A percentile compares a stretch with the other conserved stretches of the same genome.
These are phyloP conservation scores for Barnettozyma botsteinii DNA, from an alignment of 805 yeast genomes.

Conservation along the genomic window DNA sequence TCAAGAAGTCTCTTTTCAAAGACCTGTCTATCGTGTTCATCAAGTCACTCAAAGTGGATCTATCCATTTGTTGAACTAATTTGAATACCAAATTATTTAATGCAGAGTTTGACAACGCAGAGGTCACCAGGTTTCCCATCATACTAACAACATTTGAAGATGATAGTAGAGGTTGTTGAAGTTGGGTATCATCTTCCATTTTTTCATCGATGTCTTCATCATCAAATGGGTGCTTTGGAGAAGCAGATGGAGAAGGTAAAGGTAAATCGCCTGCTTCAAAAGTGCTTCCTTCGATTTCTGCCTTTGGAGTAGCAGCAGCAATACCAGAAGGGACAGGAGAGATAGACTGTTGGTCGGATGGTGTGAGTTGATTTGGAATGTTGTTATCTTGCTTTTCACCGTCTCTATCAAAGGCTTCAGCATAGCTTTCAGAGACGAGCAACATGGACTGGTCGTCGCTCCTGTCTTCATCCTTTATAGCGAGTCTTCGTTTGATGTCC, in stretches of 20 bases:
- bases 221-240: constrained; percentile 38
- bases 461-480: constrained; percentile 12
- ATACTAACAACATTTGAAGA: constrained; percentile 9
- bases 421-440: constrained; percentile 1
- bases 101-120: constrained; percentile 36
- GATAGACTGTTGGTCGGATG: constrained; percentile 2
- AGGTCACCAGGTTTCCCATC: constrained; percentile 13
- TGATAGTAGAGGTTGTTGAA: background rate
- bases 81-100: constrained; percentile 46
- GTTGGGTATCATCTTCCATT: constrained; percentile 6
- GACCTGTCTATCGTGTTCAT: constrained; percentile 44
- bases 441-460: background rate
- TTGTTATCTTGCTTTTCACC: constrained; percentile 16
- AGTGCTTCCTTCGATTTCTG: constrained; percentile 1
- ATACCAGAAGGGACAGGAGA: constrained; percentile 3
- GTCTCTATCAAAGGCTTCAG: background rate
- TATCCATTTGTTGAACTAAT: constrained; percentile 51
- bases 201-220: constrained; percentile 18
- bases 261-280: constrained; percentile 38
- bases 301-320: constrained; percentile 1
- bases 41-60: constrained; percentile 58
- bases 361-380: constrained; percentile 16
- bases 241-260: constrained; percentile 64
- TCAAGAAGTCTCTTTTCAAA: constrained; percentile 67
- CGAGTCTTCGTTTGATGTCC: constrained; percentile 16